Evolutionary conservation across 2,329 filamentous ascomycete species (phyloP).

Genomic region (Cucurbitaria berberidis): DNA sequence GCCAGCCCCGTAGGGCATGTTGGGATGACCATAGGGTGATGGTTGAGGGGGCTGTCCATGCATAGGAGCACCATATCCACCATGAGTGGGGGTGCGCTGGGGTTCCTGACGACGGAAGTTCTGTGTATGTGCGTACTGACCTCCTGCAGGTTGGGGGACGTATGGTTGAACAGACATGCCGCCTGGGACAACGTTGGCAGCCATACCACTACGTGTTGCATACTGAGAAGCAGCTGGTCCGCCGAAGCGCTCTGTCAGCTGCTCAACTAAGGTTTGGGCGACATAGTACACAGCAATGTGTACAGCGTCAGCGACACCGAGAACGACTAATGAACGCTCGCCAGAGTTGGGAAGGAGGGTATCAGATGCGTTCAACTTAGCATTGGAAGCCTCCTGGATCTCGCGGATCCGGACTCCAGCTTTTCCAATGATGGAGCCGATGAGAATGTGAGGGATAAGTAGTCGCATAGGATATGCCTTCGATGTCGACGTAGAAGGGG

Average conservation of each 20-base stretch:
- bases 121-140: slow-evolving; percentile 91
- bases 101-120: slow-evolving; percentile 74
- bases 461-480: slow-evolving; percentile 97
- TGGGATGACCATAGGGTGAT: slow-evolving; percentile 57
- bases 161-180: slow-evolving; percentile 99
- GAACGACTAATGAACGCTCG: slow-evolving; percentile 95
- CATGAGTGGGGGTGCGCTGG: slow-evolving; percentile 76
- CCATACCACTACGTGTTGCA: slow-evolving; percentile 90
- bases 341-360: slow-evolving; percentile 92
- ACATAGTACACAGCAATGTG: slow-evolving; percentile 99
- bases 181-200: slow-evolving; percentile 90
- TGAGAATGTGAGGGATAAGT: slow-evolving; percentile 94
- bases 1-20: slow-evolving; percentile 77
- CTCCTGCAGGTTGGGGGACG: slow-evolving; percentile 87
- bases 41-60: slow-evolving; percentile 66
- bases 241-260: slow-evolving; percentile 94
- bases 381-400: slow-evolving; percentile 97
- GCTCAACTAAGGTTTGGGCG: slow-evolving; percentile 95
- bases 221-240: slow-evolving; percentile 97
- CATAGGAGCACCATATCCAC: slow-evolving; percentile 68
- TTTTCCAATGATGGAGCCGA: slow-evolving; percentile 98
- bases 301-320: slow-evolving; percentile 96
- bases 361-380: slow-evolving; percentile 94
- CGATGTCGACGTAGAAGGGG: slow-evolving; percentile 87
- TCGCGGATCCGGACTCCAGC: slow-evolving; percentile 94